phyloP scores from a whole-genome alignment of 768 basidiomycete species.

The Mycena albidolilacea region DNA sequence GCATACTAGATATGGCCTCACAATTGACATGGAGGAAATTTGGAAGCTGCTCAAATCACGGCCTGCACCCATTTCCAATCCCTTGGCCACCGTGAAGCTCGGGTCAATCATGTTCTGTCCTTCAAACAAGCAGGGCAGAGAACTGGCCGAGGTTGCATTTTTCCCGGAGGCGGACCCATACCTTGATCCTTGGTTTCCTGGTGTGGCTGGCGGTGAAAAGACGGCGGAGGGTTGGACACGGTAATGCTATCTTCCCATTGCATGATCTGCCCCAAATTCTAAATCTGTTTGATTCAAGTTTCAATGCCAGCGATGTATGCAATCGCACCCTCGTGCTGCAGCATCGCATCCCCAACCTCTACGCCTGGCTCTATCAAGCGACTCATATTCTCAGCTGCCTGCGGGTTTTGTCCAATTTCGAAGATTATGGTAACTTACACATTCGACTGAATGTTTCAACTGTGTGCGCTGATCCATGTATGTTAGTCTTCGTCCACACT shows the following conservation, averaged over 20 bases:
- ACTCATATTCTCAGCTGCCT: slow-evolving; percentile 26
- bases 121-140: slow-evolving; percentile 18
- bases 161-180: slow-evolving; percentile 17
- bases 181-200: slow-evolving; percentile 14
- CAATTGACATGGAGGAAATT: slow-evolving; percentile 22
- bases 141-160: slow-evolving; percentile 25
- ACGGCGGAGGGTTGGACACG: neutral
- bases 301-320: slow-evolving; percentile 26
- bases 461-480: slow-evolving; percentile 23
- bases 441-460: slow-evolving; percentile 22
- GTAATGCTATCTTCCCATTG: slow-evolving; percentile 16
- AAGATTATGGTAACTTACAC: slow-evolving; percentile 25
- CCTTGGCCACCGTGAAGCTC: slow-evolving; percentile 23
- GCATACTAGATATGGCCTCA: slow-evolving; percentile 17
- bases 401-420: slow-evolving; percentile 22
- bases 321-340: slow-evolving; percentile 16
- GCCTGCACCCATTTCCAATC: slow-evolving; percentile 20
- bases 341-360: slow-evolving; percentile 15
- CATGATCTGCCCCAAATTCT: slow-evolving; percentile 23
- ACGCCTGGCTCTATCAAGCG: slow-evolving; percentile 24
- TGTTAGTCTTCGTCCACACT: slow-evolving; percentile 20
- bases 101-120: slow-evolving; percentile 22
- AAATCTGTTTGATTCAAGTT: slow-evolving; percentile 21
- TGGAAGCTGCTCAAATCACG: slow-evolving; percentile 18
- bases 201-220: neutral